Conservation (phyloP, 495 filamentous ascomycete genomes). For the Lophiotrema nucula region DNA sequence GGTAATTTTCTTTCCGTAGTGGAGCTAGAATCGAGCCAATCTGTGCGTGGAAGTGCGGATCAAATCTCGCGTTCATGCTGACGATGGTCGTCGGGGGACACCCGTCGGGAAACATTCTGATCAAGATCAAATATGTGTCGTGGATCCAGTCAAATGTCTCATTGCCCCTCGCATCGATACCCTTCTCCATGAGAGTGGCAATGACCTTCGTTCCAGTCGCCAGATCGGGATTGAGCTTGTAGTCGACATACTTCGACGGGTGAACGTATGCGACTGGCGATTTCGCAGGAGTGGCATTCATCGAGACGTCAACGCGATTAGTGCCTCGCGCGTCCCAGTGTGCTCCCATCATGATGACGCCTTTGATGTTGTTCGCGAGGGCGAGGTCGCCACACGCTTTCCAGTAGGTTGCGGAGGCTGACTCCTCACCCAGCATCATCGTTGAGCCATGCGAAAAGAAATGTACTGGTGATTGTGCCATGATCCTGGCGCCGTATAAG, state of each 20-base stretch:
- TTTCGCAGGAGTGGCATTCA: constrained; percentile 55
- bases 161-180: constrained; percentile 53
- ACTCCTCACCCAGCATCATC: constrained; percentile 65
- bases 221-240: constrained; percentile 56
- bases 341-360: constrained; percentile 64
- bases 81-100: constrained; percentile 61
- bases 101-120: constrained; percentile 59
- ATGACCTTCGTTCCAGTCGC: constrained; percentile 48
- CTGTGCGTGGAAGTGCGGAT: constrained; percentile 60
- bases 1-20: constrained; percentile 50
- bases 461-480: constrained; percentile 53
- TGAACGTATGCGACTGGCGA: constrained; percentile 59
- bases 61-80: constrained; percentile 57
- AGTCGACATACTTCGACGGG: constrained; percentile 57
- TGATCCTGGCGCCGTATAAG: too few species aligned
- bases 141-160: constrained; percentile 62
- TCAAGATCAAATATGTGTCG: constrained; percentile 62
- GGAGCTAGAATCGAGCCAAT: constrained; percentile 54
- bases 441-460: constrained; percentile 69
- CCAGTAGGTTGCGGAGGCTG: constrained; percentile 59
- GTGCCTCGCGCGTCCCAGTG: constrained; percentile 56
- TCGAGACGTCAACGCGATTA: constrained; percentile 53
- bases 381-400: constrained; percentile 61
- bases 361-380: constrained; percentile 54
- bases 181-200: constrained; percentile 44